Conservation (phyloP, 345 rosid species). For the Acer campestre region DNA sequence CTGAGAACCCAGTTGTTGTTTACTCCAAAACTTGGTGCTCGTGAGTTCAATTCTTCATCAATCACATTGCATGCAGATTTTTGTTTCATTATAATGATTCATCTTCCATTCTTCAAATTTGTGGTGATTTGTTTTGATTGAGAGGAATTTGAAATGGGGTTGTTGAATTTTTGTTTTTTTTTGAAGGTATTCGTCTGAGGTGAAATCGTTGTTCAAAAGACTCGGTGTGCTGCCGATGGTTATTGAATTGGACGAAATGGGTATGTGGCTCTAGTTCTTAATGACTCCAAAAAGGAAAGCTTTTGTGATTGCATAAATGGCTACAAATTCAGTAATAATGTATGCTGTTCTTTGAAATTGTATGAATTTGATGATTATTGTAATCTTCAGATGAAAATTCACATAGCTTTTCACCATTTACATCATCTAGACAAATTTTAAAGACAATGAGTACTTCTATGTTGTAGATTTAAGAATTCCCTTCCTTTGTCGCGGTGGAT, state of each 20-base stretch:
- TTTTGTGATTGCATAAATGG: neutral
- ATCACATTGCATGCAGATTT: neutral
- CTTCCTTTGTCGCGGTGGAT: neutral
- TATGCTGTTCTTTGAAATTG: neutral
- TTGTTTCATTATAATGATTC: neutral
- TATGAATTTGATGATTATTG: neutral
- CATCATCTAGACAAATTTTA: neutral
- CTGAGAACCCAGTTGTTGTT: conserved; percentile 78
- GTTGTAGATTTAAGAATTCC: neutral
- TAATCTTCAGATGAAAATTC: neutral
- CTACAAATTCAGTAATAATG: neutral
- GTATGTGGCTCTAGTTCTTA: conserved; percentile 38
- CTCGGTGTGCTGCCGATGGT: conserved; percentile 78
- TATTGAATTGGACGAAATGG: conserved; percentile 89
- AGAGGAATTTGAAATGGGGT: neutral
- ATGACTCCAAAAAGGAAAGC: neutral
- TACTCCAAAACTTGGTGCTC: conserved; percentile 98
- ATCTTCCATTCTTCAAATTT: neutral
- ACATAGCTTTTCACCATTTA: neutral
- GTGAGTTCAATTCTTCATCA: conserved; percentile 48
- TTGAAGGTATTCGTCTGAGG: conserved; percentile 84
- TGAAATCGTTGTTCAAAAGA: conserved; percentile 79
- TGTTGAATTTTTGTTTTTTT: conserved; percentile 12
- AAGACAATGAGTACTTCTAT: neutral
- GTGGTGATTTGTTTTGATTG: neutral